Evolutionary conservation across 148 eudicot genomes (phyloP).

Genomic region (Heliosperma pusillum): DNA sequence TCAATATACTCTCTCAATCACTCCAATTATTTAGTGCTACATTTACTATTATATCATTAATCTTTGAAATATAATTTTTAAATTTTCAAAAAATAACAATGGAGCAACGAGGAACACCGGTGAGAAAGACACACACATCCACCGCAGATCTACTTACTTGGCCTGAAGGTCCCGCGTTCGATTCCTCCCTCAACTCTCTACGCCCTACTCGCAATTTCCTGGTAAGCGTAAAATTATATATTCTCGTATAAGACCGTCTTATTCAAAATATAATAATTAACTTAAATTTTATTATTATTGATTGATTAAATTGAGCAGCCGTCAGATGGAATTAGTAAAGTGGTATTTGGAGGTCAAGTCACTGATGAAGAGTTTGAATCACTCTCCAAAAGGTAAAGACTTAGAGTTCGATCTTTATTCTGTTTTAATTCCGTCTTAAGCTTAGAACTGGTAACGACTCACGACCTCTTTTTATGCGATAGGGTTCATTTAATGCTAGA

Average conservation of each 20-base stretch:
- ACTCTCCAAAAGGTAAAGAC: conserved; percentile 29
- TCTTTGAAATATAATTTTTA: background rate
- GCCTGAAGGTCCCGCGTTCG: conserved; percentile 53
- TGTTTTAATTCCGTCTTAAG: no score
- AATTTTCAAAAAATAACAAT: background rate
- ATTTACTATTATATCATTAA: no score
- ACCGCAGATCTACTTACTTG: conserved; percentile 91
- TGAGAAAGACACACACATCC: conserved; percentile 80
- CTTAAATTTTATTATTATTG: no score
- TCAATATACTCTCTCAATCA: no score
- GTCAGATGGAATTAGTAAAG: conserved; percentile 40
- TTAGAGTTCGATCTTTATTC: conserved; percentile 4
- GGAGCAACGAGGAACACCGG: conserved; percentile 53
- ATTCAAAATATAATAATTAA: no score
- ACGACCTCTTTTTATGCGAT: no score
- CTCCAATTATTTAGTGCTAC: no score
- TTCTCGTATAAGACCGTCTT: no score
- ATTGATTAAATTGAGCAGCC: conserved; percentile 26
- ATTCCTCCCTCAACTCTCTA: conserved; percentile 30
- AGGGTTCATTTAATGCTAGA: no score
- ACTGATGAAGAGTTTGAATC: conserved; percentile 35
- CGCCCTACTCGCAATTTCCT: conserved; percentile 31
- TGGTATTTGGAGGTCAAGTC: conserved; percentile 41
- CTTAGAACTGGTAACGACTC: no score
- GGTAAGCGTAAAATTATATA: background rate